phyloP scores from a whole-genome alignment of 768 basidiomycete species.

The Pleurotus citrinopileatus region DNA sequence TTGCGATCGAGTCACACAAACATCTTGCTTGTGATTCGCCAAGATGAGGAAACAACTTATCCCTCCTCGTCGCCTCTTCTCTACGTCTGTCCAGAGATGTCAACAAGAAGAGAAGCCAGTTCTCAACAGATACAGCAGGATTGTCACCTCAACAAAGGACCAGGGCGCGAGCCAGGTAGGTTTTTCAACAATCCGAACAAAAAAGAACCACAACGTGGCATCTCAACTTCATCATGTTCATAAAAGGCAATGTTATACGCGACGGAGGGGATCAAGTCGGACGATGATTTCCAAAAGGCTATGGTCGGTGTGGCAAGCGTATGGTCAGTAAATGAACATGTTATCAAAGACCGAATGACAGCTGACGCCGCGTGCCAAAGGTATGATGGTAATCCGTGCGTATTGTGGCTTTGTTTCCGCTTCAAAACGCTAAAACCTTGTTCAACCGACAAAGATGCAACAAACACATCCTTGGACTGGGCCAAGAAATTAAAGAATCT shows the following conservation, averaged over 20 bases:
- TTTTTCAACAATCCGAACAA: too few relatives aligned
- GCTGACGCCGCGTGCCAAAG: constrained; percentile 37
- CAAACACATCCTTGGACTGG: constrained; percentile 85
- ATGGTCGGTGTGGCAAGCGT: constrained; percentile 98
- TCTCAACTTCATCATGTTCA: constrained; percentile 9
- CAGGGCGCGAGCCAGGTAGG: constrained; percentile 92
- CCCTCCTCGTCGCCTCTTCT: constrained; percentile 12
- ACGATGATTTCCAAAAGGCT: constrained; percentile 88
- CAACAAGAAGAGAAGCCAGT: constrained; percentile 38
- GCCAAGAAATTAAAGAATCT: constrained; percentile 84
- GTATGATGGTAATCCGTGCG: constrained; percentile 99
- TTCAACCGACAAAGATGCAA: constrained; percentile 69
- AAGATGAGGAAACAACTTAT: too few relatives aligned
- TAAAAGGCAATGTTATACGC: constrained; percentile 95
- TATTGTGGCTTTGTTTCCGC: constrained; percentile 13
- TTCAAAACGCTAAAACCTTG: background rate
- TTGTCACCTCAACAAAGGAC: constrained; percentile 87
- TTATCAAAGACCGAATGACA: constrained; percentile 10
- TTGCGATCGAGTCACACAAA: constrained; percentile 11
- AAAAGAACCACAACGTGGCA: background rate
- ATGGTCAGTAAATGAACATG: constrained; percentile 57
- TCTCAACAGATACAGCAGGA: constrained; percentile 73
- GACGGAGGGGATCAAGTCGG: constrained; percentile 83
- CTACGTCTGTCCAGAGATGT: background rate
- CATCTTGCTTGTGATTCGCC: constrained; percentile 1